These are phyloP conservation scores for Xylaria castorea DNA, from an alignment of 495 filamentous ascomycete genomes.

Conservation along the genomic window DNA sequence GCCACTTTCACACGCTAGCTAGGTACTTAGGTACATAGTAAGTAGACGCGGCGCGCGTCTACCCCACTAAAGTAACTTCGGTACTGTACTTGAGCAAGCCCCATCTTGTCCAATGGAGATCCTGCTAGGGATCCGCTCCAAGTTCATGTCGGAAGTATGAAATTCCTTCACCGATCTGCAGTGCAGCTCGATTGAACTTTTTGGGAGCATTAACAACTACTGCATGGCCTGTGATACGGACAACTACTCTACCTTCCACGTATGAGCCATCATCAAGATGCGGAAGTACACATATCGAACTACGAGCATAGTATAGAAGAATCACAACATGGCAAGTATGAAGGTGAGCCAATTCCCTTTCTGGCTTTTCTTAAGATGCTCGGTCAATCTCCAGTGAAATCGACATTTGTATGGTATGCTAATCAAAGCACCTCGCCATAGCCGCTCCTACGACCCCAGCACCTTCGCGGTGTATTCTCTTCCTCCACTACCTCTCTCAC, in stretches of 20 bases:
- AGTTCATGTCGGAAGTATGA: constrained; percentile 33
- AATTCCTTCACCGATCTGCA: constrained; percentile 38
- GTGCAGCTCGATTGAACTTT: constrained; percentile 34
- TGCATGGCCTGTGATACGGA: constrained; percentile 15
- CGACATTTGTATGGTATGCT: not conserved
- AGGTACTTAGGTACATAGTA: no score
- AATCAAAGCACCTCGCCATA: not conserved
- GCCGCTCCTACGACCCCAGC: constrained; percentile 35
- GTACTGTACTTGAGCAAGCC: no score
- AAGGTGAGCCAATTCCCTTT: constrained; percentile 31
- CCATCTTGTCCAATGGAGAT: no score
- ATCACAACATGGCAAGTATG: constrained; percentile 37
- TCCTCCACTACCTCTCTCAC: constrained; percentile 2
- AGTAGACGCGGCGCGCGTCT: not conserved
- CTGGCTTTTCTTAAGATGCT: not conserved
- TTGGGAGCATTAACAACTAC: constrained; percentile 6
- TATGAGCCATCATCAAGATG: not conserved
- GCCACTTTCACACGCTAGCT: no score
- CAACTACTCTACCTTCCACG: not conserved
- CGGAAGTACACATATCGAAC: not conserved
- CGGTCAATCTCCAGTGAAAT: not conserved
- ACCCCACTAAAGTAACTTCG: not conserved
- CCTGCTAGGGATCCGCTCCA: not conserved
- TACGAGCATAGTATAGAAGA: constrained; percentile 7
- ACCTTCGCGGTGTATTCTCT: constrained; percentile 31